phyloP scores from a whole-genome alignment of 257 asterid species.

The Marsdenia floribunda region DNA sequence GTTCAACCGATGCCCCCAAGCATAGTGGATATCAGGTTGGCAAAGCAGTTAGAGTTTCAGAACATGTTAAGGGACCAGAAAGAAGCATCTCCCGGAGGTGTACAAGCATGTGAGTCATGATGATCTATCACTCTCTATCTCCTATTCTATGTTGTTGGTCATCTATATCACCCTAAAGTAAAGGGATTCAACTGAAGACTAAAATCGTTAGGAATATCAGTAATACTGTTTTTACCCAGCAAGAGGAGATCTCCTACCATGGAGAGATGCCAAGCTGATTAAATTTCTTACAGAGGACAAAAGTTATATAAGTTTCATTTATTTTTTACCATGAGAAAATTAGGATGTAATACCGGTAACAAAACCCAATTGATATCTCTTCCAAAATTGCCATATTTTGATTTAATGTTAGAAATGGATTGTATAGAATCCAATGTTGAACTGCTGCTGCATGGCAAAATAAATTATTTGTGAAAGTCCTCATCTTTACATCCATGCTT shows the following conservation, averaged over 20 bases:
- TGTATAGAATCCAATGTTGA: neutral
- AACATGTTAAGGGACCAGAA: conserved; percentile 26
- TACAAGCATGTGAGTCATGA: conserved; percentile 15
- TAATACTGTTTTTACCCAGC: neutral
- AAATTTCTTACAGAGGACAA: neutral
- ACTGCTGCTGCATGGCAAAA: neutral
- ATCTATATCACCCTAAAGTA: neutral
- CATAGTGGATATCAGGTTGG: conserved; percentile 65
- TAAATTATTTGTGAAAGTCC: neutral
- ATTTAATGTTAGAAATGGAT: too few relatives aligned
- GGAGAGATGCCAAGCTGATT: neutral
- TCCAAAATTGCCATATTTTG: neutral
- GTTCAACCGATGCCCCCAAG: conserved; percentile 55
- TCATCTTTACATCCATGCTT: too few relatives aligned
- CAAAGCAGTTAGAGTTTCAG: conserved; percentile 42
- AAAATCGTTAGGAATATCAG: neutral
- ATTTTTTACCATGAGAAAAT: neutral
- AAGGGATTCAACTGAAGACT: neutral
- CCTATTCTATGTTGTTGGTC: neutral
- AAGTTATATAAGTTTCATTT: neutral
- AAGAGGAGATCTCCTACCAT: neutral
- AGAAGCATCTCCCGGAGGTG: conserved; percentile 32
- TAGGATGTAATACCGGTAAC: neutral
- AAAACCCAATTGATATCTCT: neutral
- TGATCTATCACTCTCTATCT: neutral